Conservation (phyloP, 176 grass and related monocot species). For the Melocanna baccifera region DNA sequence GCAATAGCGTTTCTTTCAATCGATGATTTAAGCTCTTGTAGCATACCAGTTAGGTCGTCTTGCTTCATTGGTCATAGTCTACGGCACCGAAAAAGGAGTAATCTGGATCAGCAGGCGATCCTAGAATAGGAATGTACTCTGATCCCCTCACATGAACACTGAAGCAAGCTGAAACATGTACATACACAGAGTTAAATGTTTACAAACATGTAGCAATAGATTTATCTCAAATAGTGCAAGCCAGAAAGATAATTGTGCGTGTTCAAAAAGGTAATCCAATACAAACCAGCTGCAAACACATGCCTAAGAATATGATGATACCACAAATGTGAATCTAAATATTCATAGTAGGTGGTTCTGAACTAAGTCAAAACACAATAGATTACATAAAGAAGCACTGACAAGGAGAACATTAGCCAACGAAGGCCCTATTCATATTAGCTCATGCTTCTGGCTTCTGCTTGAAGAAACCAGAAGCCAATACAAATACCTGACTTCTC, state of each 20-base stretch:
- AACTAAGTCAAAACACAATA: background rate
- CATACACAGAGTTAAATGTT: background rate
- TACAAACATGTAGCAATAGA: background rate
- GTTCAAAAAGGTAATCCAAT: background rate
- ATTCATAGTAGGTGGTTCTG: background rate
- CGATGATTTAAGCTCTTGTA: background rate
- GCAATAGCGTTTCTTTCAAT: background rate
- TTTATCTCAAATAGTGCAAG: background rate
- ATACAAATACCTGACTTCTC: no score
- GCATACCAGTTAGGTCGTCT: background rate
- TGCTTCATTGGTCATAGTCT: conserved; percentile 53
- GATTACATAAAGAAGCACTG: background rate
- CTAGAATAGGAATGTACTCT: conserved; percentile 84
- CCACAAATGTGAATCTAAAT: background rate
- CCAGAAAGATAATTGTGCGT: background rate
- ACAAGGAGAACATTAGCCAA: background rate
- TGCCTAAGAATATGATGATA: background rate
- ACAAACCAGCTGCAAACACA: background rate
- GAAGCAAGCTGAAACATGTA: conserved; percentile 80
- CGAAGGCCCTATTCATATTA: no score
- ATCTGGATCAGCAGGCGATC: conserved; percentile 57
- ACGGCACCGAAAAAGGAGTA: conserved; percentile 57
- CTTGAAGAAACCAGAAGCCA: no score
- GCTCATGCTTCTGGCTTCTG: no score
- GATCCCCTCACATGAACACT: conserved; percentile 93